Base-by-base conservation (phyloP, 441 rosid genomes). In the Syzygium syzygioides region DNA sequence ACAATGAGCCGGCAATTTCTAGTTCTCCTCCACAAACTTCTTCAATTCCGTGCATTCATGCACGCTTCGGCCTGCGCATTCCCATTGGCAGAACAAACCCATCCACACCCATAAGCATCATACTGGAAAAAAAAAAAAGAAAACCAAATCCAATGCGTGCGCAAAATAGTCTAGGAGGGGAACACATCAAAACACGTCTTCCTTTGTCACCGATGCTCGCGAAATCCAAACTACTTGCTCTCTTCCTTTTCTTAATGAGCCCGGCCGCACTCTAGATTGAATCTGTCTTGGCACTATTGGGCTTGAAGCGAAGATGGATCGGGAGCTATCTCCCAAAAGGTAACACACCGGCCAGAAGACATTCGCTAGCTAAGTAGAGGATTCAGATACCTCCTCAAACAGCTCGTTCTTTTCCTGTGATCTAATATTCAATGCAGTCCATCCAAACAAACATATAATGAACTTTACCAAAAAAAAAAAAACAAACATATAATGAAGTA, bases 11-110 rank as follows among this genome's bases (percentile, higher is more conserved):
- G 94, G 92, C 94, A 96, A 80, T 88, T 95, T 95, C 92, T 95
- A 96, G 86, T 97, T 97, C 93, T 96, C 99, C 89, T 95, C 96
- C 86, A 96, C 98, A 86, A 97, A 97, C 86, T 94, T 96, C 96
- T 93, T 97, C 93, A 97, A 60, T 7, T 96, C 90, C 90, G 93
- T 5, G 98, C 99, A 55, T 93, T 97, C 94, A 96, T 88, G 86
- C 88, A 92, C 87, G 97, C 91, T 90, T 96, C 99, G 32, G 95
- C 98, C 98, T 97, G 88, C 45, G 60, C 25, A 71, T 50, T 48
- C 28, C 68, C 41, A 3, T 19, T 48, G 28, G 14, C 80, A 34
- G 28, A 68, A 68, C 48, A 5, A 68, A 68, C 50, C 88, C 64
- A 76, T 37, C 83, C 86, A 79, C 57, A 41, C 45, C 45, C 8